phyloP scores from a whole-genome alignment of 2,329 filamentous ascomycete species.

The Graphilbum fragrans region DNA sequence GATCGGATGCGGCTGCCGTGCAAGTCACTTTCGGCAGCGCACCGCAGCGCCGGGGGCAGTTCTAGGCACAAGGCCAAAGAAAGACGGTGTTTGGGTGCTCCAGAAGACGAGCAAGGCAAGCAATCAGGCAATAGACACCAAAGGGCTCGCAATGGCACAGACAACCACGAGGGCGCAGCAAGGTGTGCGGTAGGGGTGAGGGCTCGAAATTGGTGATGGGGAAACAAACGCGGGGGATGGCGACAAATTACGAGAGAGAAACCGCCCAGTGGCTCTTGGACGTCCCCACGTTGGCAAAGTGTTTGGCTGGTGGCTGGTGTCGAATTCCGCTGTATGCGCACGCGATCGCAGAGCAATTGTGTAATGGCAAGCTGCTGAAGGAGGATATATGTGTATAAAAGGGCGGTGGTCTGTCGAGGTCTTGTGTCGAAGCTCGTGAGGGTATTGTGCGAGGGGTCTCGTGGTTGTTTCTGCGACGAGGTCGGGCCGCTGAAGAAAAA shows the following conservation, averaged over 20 bases:
- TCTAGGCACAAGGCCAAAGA: neutral
- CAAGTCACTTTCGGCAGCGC: neutral
- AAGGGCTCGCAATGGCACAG: too few species aligned
- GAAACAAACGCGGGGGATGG: constrained; percentile 7
- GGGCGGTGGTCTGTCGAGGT: neutral
- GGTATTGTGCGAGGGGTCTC: neutral
- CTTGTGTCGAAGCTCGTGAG: neutral
- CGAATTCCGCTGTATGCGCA: neutral
- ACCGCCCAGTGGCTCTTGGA: constrained; percentile 4
- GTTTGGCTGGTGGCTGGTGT: constrained; percentile 5
- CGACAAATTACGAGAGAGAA: constrained; percentile 11
- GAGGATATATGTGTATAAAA: neutral
- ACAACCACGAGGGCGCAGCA: neutral
- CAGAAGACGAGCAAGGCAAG: neutral
- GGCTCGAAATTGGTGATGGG: constrained; percentile 1
- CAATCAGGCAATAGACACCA: neutral
- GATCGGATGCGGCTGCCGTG: neutral
- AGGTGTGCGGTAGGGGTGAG: neutral
- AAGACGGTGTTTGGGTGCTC: neutral
- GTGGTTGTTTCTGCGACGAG: too few species aligned
- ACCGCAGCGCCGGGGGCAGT: neutral
- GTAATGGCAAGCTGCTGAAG: neutral
- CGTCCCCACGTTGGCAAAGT: constrained; percentile 8
- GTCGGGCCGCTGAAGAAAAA: too few species aligned
- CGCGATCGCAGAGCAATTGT: constrained; percentile 2